Base-by-base conservation (phyloP, 108 stramenopile genomes). In the Nitzschia sp. region DNA sequence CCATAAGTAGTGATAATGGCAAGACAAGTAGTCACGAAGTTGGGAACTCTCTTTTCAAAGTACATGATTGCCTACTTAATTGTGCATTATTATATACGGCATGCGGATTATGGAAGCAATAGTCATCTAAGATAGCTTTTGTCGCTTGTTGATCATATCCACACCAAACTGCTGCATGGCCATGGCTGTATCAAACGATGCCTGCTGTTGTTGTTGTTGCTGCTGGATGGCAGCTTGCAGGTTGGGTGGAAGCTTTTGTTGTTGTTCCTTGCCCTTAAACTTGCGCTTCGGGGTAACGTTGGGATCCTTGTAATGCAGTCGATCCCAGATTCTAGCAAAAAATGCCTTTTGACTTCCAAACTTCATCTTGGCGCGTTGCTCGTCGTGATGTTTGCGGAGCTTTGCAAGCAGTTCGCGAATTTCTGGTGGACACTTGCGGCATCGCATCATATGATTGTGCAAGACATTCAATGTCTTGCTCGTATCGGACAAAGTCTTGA, bases 281-380 rank as follows among this genome's bases (percentile, higher is more conserved):
- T 75, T 75, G 15, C 74, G 59, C 60, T 75, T 75, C 27, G 46
- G n/a, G 1, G 51, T 49, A 18, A 75, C 70, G 17, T 66, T 54
- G 2, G 61, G 58, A 58, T 72, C 67, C 26, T 84, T 83, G 18
- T 78, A 72, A 53, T 93, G 92, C 17, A 93, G 66, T 8, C 92
- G 80, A 33, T 79, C 76, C 92, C 92, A 93, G 51, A 93, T 87
- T 26, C 82, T 74, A 24, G 85, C 85, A 65, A 93, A 93, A 70
- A 93, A 93, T 25, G 92, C 88, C 66, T 93, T 93, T 66, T 93
- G 92, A 36, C 77, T 80, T 25, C 92, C 92, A 72, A 90, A 93
- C 54, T 90, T 93, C 88, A 88, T 88, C 25, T 88, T 88, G 18
- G 82, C 73, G 4, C 92, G 78, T 72, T 93, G 83, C 18, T 82